Base-by-base conservation (phyloP, 805 yeast genomes). In the Metschnikowia drakensbergensis region DNA sequence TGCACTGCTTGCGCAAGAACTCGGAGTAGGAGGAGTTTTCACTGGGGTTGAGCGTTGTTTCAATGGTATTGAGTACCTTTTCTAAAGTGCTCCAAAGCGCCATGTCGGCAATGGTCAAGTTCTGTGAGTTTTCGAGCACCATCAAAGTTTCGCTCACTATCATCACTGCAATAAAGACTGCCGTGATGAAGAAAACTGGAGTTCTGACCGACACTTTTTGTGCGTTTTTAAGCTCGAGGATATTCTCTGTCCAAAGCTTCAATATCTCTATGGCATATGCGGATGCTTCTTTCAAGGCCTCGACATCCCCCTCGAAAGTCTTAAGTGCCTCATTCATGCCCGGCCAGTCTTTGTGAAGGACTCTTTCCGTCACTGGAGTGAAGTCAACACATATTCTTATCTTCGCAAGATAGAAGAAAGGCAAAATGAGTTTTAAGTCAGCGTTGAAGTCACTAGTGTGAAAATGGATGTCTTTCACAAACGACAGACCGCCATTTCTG, bases 151-250 rank as follows among this genome's bases (percentile, higher is more conserved):
- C 88, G 2, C 88, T 79, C 45, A 85, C 74, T 32, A 86, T 67
- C 46, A 85, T 66, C 9, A 82, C 68, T 1, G 89, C 71, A 0
- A 84, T 78, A 58, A 84, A 84, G 27, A 84, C 75, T 60, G 89
- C 83, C 0, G 89, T 82, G 29, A 85, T 76, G 58, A 86, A 83
- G 62, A 84, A 85, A 27, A 85, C 85, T 1, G 94, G 94, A 0
- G 92, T 84, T 54, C 89, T 71, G 30, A 84, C 75, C 1, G 88
- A 80, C 0, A 86, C 81, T 60, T 80, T 79, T 53, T 80, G 83
- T 0, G 86, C 82, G 61, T 84, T 85, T 45, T 79, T 77, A 28
- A 77, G 77, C 43, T 82, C 79, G 3, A 84, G 77, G n/a, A 84
- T 82, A 43, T 84, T 81, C 53, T 82, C 85, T 42, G 81, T 80